Conservation (phyloP, 1,284 basidiomycete species). For the Mycosarcoma mackinlayi region DNA sequence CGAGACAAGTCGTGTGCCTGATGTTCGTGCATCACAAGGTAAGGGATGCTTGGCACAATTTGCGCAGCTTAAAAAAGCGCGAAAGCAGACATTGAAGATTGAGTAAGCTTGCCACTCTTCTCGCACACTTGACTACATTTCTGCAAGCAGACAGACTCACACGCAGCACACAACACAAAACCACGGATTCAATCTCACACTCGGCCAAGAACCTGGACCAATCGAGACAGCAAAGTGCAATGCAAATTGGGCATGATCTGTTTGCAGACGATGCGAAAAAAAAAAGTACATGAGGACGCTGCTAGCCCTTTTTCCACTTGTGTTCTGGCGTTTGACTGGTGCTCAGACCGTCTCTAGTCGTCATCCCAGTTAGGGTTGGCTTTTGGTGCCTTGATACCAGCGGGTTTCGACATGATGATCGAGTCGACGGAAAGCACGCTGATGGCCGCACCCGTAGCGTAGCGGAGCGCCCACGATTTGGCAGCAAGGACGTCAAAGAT, state of each 20-base stretch:
- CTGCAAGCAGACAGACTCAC: too few relatives aligned
- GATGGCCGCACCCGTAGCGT: slow-evolving; percentile 92
- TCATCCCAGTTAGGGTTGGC: slow-evolving; percentile 68
- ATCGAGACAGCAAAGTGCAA: background rate
- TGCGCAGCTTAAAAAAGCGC: too few relatives aligned
- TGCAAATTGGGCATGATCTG: background rate
- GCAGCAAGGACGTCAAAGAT: slow-evolving; percentile 81
- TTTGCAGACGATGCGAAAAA: background rate
- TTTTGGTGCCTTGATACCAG: slow-evolving; percentile 67
- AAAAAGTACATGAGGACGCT: background rate
- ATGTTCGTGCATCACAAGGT: too few relatives aligned
- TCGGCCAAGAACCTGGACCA: too few relatives aligned
- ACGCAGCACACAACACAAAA: background rate
- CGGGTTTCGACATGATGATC: slow-evolving; percentile 82
- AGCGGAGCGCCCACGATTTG: slow-evolving; percentile 87
- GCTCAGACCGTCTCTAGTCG: too few relatives aligned
- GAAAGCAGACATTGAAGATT: too few relatives aligned
- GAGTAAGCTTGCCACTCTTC: background rate
- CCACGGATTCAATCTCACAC: too few relatives aligned
- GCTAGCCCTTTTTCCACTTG: background rate
- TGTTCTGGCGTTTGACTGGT: background rate
- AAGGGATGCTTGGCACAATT: too few relatives aligned
- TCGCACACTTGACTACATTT: too few relatives aligned
- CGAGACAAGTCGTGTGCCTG: too few relatives aligned
- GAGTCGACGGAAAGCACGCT: slow-evolving; percentile 94